These are phyloP conservation scores for Amaranthus palmeri DNA, from an alignment of 148 eudicot genomes.

Conservation along the genomic window DNA sequence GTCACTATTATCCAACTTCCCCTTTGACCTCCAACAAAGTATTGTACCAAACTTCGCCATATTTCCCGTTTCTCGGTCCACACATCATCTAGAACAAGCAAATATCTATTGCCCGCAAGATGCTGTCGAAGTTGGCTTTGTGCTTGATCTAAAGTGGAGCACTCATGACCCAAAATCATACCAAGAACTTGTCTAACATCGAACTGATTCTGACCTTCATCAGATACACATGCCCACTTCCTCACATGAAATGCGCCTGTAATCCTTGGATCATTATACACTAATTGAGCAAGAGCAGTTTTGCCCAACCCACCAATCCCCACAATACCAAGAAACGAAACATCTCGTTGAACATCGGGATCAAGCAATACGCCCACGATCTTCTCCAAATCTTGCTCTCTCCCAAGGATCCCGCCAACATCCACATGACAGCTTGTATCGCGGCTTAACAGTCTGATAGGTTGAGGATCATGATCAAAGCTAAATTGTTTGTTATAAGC, in stretches of 20 bases:
- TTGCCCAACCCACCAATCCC: slow-evolving; percentile 5
- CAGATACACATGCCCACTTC: slow-evolving; percentile 3
- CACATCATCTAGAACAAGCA: slow-evolving; percentile 5
- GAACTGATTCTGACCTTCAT: slow-evolving; percentile 3
- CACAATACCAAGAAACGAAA: not conserved
- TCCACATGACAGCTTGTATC: not conserved
- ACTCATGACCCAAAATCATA: not conserved
- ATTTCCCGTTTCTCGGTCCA: not conserved
- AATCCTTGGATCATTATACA: not conserved
- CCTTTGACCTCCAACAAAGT: not conserved
- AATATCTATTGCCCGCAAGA: not conserved
- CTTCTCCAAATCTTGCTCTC: not conserved
- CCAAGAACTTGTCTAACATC: not conserved
- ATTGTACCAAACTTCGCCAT: not conserved
- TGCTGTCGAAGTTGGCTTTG: slow-evolving; percentile 5
- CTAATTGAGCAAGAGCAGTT: not conserved
- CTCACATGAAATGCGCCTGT: not conserved
- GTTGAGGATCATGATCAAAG: not conserved
- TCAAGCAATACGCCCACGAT: not conserved
- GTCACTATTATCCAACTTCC: not conserved
- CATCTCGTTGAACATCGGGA: not conserved
- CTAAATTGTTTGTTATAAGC: not conserved
- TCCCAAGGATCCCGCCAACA: slow-evolving; percentile 1
- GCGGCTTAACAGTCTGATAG: not conserved
- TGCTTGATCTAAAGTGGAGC: not conserved